A percentile compares a stretch with the other conserved stretches of the same genome.
These are phyloP conservation scores for Periconia macrospinosa DNA, from an alignment of 2,329 filamentous ascomycete genomes.

Conservation along the genomic window DNA sequence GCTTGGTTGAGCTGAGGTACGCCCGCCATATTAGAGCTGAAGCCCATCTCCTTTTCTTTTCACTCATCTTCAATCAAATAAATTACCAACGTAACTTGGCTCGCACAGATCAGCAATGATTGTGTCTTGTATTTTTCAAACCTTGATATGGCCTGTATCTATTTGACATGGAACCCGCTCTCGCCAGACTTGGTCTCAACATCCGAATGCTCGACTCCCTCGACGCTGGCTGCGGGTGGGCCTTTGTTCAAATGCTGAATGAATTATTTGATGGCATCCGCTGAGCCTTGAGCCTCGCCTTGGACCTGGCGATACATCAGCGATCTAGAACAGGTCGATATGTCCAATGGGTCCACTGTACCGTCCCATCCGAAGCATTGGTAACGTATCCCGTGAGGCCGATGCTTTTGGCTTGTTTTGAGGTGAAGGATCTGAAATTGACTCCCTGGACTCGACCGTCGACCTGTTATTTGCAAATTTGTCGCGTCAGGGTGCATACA, in stretches of 20 bases:
- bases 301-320: slow-evolving; percentile 64
- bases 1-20: background rate
- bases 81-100: no score
- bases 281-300: slow-evolving; percentile 81
- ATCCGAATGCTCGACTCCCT: slow-evolving; percentile 70
- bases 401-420: slow-evolving; percentile 47
- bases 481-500: no score
- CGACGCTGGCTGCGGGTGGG: slow-evolving; percentile 71
- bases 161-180: slow-evolving; percentile 55
- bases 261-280: slow-evolving; percentile 67
- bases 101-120: background rate
- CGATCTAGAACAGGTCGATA: background rate
- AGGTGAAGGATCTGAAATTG: slow-evolving; percentile 52
- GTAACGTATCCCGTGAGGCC: slow-evolving; percentile 51
- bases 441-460: slow-evolving; percentile 54
- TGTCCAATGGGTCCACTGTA: slow-evolving; percentile 16
- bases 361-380: slow-evolving; percentile 51
- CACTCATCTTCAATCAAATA: no score
- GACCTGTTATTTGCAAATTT: background rate
- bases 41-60: no score
- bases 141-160: background rate
- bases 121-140: background rate
- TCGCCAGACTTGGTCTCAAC: slow-evolving; percentile 69
- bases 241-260: slow-evolving; percentile 75
- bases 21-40: background rate